Conservation (phyloP, 805 yeast genomes). For the Candida krabiensis region DNA sequence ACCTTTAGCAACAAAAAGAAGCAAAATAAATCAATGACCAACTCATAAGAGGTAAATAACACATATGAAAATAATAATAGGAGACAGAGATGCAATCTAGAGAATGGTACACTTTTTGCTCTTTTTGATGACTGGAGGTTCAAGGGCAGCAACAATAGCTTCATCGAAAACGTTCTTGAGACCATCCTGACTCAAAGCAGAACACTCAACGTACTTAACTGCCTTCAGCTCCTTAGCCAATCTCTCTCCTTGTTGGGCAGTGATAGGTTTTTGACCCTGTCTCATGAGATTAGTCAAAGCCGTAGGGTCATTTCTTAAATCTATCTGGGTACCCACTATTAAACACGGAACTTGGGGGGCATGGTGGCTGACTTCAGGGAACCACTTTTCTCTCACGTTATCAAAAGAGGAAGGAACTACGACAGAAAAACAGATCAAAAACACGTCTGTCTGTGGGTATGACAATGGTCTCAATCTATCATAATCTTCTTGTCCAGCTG, state of each 20-base stretch:
- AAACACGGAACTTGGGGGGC: constrained; percentile 96
- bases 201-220: constrained; percentile 95
- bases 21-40: constrained; percentile 4
- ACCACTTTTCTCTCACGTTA: constrained; percentile 97
- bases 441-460: constrained; percentile 96
- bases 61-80: not conserved
- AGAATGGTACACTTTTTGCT: constrained; percentile 84
- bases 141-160: constrained; percentile 97
- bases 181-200: constrained; percentile 96
- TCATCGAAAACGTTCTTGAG: constrained; percentile 97
- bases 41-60: not conserved
- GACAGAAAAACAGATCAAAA: constrained; percentile 92
- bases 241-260: constrained; percentile 85
- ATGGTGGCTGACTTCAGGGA: constrained; percentile 94
- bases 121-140: constrained; percentile 87
- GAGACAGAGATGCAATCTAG: constrained; percentile 33
- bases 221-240: constrained; percentile 93
- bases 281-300: constrained; percentile 86
- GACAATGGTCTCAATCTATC: constrained; percentile 95
- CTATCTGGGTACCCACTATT: constrained; percentile 96
- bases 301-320: constrained; percentile 89
- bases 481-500: constrained; percentile 99
- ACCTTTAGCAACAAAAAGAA: constrained; percentile 9
- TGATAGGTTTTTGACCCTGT: constrained; percentile 85
- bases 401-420: constrained; percentile 97